These are phyloP conservation scores for Drosera spatulata DNA, from an alignment of 179 eudicot genomes.

Conservation along the genomic window DNA sequence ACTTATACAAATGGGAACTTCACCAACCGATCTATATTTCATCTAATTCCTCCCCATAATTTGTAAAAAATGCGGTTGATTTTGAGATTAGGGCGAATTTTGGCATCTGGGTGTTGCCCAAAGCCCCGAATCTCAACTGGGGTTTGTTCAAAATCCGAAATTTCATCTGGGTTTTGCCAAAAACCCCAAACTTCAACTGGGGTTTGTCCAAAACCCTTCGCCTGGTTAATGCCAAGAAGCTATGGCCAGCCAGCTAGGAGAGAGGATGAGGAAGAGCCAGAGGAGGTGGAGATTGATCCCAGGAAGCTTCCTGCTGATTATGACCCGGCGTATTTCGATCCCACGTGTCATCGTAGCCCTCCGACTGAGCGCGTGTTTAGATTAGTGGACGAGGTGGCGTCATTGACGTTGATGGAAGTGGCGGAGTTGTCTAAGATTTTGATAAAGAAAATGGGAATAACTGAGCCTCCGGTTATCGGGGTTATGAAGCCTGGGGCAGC, in stretches of 20 bases:
- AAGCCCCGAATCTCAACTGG: too few species aligned
- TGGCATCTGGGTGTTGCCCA: too few species aligned
- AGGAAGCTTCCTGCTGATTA: conserved; percentile 84
- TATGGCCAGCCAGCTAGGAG: conserved; percentile 43
- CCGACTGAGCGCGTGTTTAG: conserved; percentile 69
- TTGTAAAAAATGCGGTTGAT: too few species aligned
- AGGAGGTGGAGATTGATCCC: conserved; percentile 70
- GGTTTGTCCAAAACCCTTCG: too few species aligned
- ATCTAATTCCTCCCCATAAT: too few species aligned
- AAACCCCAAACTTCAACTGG: too few species aligned
- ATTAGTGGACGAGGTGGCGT: conserved; percentile 75
- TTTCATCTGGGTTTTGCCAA: too few species aligned
- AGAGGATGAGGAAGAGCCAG: conserved; percentile 36
- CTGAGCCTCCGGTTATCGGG: conserved; percentile 57
- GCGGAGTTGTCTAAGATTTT: conserved; percentile 49
- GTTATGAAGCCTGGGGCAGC: conserved; percentile 76
- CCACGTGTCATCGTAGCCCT: conserved; percentile 64
- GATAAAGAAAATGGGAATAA: conserved; percentile 79
- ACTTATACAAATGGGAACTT: too few species aligned
- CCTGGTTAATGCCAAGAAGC: neutral
- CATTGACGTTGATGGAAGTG: conserved; percentile 53
- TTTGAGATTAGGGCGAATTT: too few species aligned
- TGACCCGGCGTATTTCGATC: conserved; percentile 78
- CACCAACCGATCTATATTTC: too few species aligned
- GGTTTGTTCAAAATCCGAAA: too few species aligned